A percentile compares a stretch with the other conserved stretches of the same genome.
phyloP scores from a whole-genome alignment of 306 rosid genomes.

The Vicia sativa region DNA sequence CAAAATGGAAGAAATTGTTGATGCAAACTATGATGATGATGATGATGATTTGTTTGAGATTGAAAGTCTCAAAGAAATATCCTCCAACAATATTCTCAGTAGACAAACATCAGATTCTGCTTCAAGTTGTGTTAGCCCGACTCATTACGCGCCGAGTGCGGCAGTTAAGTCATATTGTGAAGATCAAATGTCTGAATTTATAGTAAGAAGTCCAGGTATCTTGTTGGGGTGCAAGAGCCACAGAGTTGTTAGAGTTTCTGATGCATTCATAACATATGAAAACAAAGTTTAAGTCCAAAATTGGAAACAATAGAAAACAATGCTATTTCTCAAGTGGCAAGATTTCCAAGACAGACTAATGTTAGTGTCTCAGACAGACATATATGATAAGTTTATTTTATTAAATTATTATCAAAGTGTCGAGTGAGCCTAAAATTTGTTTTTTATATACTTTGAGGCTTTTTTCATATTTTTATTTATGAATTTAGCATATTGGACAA shows the following conservation, averaged over 20 bases:
- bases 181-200: slow-evolving; percentile 50
- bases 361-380: slow-evolving; percentile 29
- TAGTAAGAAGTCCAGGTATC: slow-evolving; percentile 45
- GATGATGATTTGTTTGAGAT: slow-evolving; percentile 81
- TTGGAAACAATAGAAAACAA: slow-evolving; percentile 35
- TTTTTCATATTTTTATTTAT: neutral
- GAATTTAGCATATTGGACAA: slow-evolving; percentile 4
- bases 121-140: too few relatives aligned
- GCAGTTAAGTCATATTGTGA: slow-evolving; percentile 70
- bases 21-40: slow-evolving; percentile 43
- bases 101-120: slow-evolving; percentile 54
- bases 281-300: slow-evolving; percentile 38
- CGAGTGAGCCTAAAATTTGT: too few relatives aligned
- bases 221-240: slow-evolving; percentile 77
- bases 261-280: slow-evolving; percentile 57
- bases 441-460: neutral
- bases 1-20: slow-evolving; percentile 49
- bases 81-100: slow-evolving; percentile 48
- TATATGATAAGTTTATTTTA: neutral
- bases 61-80: slow-evolving; percentile 64
- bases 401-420: neutral
- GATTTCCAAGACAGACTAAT: slow-evolving; percentile 60
- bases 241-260: slow-evolving; percentile 70
- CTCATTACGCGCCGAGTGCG: slow-evolving; percentile 89
- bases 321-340: slow-evolving; percentile 46